These are phyloP conservation scores for Eimeria nieschulzi DNA, from an alignment of 169 alveolate species.

Conservation along the genomic window DNA sequence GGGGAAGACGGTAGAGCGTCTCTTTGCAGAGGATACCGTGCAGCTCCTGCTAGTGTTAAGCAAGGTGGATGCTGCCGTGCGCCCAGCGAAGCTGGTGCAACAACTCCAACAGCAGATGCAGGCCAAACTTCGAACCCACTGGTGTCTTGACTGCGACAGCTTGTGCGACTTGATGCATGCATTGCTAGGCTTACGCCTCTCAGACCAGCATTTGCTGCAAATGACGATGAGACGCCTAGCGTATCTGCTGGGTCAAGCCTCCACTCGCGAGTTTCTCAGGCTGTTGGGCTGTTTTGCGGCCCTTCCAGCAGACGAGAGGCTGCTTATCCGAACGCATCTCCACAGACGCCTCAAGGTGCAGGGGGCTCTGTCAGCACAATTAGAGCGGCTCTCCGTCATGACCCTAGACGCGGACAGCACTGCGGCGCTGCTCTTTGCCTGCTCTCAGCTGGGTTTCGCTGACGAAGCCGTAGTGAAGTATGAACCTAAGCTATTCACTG, in stretches of 20 bases:
- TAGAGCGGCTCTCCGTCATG: conserved; percentile 39
- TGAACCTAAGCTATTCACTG: neutral
- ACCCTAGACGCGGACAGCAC: conserved; percentile 23
- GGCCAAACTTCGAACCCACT: conserved; percentile 23
- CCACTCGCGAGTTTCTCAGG: conserved; percentile 52
- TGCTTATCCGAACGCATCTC: conserved; percentile 64
- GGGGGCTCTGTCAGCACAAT: conserved; percentile 49
- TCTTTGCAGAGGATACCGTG: conserved; percentile 74
- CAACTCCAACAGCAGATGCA: conserved; percentile 72
- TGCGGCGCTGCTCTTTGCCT: conserved; percentile 58
- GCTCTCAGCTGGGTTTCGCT: conserved; percentile 64
- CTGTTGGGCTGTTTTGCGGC: conserved; percentile 62
- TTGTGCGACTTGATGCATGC: conserved; percentile 71
- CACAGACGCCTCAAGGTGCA: conserved; percentile 68
- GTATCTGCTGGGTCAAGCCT: conserved; percentile 16
- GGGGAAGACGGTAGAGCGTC: conserved; percentile 33
- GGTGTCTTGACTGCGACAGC: conserved; percentile 61
- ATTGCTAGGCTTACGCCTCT: conserved; percentile 47
- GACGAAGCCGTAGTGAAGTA: conserved; percentile 60
- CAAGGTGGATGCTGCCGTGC: conserved; percentile 8
- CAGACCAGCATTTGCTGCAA: conserved; percentile 66
- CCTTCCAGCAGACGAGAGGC: conserved; percentile 45
- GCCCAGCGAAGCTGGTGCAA: conserved; percentile 39
- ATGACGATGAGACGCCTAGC: conserved; percentile 53
- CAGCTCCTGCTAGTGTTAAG: conserved; percentile 71